A percentile compares a stretch with the other conserved stretches of the same genome.
These are phyloP conservation scores for Sporisorium scitamineum DNA, from an alignment of 1,284 basidiomycete species.

Conservation along the genomic window DNA sequence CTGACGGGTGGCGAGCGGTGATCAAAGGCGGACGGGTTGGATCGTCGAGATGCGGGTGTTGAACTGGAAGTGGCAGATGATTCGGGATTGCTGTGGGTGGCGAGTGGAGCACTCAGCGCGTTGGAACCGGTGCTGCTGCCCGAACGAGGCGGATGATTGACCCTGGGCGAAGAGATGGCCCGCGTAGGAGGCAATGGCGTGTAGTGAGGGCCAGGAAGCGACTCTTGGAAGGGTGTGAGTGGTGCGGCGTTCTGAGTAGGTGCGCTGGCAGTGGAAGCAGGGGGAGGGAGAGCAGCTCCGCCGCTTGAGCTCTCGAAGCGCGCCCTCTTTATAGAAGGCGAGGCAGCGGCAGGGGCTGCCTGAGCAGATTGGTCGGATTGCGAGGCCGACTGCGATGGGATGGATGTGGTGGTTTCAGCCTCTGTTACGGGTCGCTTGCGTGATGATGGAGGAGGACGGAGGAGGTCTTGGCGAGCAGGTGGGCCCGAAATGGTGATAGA, in stretches of 20 bases:
- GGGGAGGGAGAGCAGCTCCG: conserved; percentile 11
- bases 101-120: background rate
- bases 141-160: conserved; percentile 16
- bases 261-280: conserved; percentile 3
- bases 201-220: conserved; percentile 32
- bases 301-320: conserved; percentile 41
- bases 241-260: background rate
- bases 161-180: conserved; percentile 28
- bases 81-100: conserved; percentile 20
- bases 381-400: conserved; percentile 12
- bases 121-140: conserved; percentile 19
- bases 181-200: conserved; percentile 35
- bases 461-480: conserved; percentile 18
- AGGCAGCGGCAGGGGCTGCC: conserved; percentile 38
- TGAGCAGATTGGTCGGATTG: conserved; percentile 3
- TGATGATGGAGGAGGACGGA: conserved; percentile 30
- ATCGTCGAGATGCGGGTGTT: conserved; percentile 11
- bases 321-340: conserved; percentile 41
- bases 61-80: conserved; percentile 21
- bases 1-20: conserved; percentile 20
- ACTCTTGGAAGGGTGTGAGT: conserved; percentile 29
- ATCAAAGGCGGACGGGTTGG: conserved; percentile 7
- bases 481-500: conserved; percentile 43
- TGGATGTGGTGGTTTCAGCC: conserved; percentile 3
- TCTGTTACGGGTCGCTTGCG: conserved; percentile 45